Evolutionary conservation across 768 basidiomycete genomes (phyloP), one percentile per base, ranked within the genome.

Genomic region (Pleurotus salmoneostramineus): DNA sequence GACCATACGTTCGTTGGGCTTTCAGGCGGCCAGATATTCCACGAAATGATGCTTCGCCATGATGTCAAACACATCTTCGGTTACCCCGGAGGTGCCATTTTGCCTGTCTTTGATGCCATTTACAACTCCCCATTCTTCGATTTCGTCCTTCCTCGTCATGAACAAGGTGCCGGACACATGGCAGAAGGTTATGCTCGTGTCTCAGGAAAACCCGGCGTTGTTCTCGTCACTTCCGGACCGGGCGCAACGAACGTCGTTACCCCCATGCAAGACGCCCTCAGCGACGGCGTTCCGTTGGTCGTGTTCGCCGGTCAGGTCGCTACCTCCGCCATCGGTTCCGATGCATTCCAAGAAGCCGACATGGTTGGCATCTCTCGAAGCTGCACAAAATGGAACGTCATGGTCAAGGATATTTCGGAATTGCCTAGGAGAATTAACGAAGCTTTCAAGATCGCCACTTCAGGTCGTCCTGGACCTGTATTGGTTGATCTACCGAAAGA

Each of bases 371-470:
- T 98, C 72, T 97, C 95, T 33, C 82, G 96, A 51, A 87, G 88
- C 65, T 99, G 97, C 77, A 98, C 97, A 27, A 99, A 98, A 71
- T 98, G 97, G 97, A 98, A 99, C 69, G 96, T 99, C 60, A 96
- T 98, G 95, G 93, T 98, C 52, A 98, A 98, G 73, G 95, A 95
- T 68, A 93, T 98, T 59, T 72, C 91, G 10, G 97, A 98, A 72
- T 81, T 98, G 2, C 97, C 97, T 11, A 79, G 96, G 44, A 82
- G 97, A 58, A 96, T 98, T 69, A 98, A 98, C 69, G 97, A 99
- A 72, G 97, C 97, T 0, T 98, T 99, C 84, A 97, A 98, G 72
- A 98, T 99, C 62, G 97, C 97, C 11, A 95, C 93, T 0, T 92
- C 94, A 5, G 97, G 97, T 0, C 87, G 97, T 32, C 97, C 97